Conservation (phyloP, 805 yeast species). For the Clavispora santaluciae region DNA sequence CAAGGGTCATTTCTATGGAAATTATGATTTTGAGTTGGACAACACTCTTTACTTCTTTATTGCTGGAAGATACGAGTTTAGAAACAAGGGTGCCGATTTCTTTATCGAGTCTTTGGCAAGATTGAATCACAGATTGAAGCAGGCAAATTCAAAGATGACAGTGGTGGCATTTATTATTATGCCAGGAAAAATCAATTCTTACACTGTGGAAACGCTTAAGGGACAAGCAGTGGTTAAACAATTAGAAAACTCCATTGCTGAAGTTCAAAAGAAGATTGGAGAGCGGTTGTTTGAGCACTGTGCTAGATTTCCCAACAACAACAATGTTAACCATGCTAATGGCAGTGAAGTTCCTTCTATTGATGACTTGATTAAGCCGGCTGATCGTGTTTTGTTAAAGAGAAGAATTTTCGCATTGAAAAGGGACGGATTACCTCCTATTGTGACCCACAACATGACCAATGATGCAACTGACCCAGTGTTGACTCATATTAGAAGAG, state of each 20-base stretch:
- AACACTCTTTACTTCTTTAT: constrained; percentile 93
- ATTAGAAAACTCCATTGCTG: constrained; percentile 80
- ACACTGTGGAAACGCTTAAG: constrained; percentile 90
- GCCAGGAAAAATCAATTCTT: constrained; percentile 94
- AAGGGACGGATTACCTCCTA: constrained; percentile 86
- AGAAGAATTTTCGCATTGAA: constrained; percentile 91
- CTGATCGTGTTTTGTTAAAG: constrained; percentile 84
- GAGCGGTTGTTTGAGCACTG: constrained; percentile 87
- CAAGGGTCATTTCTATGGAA: constrained; percentile 96
- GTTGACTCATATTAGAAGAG: constrained; percentile 84
- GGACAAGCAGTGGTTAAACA: constrained; percentile 96
- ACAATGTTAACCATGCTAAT: constrained; percentile 32
- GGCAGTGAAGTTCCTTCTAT: constrained; percentile 70
- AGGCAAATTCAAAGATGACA: constrained; percentile 77
- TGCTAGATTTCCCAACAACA: constrained; percentile 54
- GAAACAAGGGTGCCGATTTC: constrained; percentile 96
- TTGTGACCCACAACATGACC: constrained; percentile 94
- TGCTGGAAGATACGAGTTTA: constrained; percentile 94
- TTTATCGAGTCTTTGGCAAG: constrained; percentile 90
- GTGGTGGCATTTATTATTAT: constrained; percentile 96
- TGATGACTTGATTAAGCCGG: constrained; percentile 77
- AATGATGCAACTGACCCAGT: constrained; percentile 92
- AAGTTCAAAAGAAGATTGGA: constrained; percentile 83
- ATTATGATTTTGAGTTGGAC: constrained; percentile 89
- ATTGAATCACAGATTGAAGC: constrained; percentile 81